A percentile compares a stretch with the other conserved stretches of the same genome.
Conservation (phyloP, 441 rosid species). For the Pelargonium citronellum region DNA sequence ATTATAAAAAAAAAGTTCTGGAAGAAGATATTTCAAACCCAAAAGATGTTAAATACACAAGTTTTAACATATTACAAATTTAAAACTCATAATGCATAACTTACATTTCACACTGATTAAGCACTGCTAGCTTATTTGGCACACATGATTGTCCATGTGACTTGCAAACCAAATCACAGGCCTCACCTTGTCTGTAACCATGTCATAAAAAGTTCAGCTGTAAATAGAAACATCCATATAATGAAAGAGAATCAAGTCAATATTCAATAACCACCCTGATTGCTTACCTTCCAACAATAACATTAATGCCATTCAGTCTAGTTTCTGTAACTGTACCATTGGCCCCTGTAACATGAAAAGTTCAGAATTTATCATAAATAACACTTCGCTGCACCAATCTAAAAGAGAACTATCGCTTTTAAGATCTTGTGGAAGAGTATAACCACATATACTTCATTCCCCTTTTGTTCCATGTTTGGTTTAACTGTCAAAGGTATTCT, state of each 20-base stretch:
- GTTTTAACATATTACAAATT: background rate
- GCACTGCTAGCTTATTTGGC: conserved; percentile 67
- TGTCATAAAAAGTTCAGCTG: conserved; percentile 20
- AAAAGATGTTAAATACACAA: background rate
- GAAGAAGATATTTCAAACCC: conserved; percentile 1
- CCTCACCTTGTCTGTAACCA: conserved; percentile 68
- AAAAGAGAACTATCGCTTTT: too few species aligned
- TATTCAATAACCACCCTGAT: conserved; percentile 7
- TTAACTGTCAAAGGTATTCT: background rate
- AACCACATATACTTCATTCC: background rate
- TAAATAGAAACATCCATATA: conserved; percentile 5
- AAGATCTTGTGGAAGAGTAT: too few species aligned
- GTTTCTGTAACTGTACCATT: conserved; percentile 48
- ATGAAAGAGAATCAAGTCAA: conserved; percentile 10
- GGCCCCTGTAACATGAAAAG: conserved; percentile 26
- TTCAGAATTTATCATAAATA: conserved; percentile 3
- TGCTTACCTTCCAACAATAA: conserved; percentile 66
- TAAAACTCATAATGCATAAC: conserved; percentile 19
- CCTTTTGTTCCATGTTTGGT: background rate
- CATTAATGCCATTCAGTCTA: conserved; percentile 69
- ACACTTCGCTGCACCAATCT: background rate
- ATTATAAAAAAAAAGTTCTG: background rate
- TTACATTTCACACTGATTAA: conserved; percentile 82
- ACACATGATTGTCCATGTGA: conserved; percentile 78
- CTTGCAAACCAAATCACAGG: conserved; percentile 82